Base-by-base conservation (phyloP, 305 asterid genomes). In the Rubia tinctorum region DNA sequence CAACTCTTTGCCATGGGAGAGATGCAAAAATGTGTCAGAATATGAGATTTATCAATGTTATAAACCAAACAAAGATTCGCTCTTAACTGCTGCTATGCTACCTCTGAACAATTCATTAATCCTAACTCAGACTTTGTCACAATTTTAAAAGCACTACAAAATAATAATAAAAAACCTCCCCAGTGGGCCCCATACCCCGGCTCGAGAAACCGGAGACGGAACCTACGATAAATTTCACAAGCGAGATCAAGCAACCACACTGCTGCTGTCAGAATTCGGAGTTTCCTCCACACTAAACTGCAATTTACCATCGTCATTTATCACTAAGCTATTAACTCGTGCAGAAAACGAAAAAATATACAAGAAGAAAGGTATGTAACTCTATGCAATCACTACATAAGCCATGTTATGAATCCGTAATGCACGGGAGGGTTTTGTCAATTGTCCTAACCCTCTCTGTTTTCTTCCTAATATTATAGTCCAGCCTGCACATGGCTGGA, bases 1-100 rank as follows among this genome's bases (percentile, higher is more conserved):
- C 86, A 64, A 72, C 71, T 11, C 42, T 49, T 61, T 7, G 76
- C 45, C 43, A 55, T 15, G 66, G 43, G 68, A 66, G 3, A 27
- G 3, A n/a, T 23, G 34, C 34, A 59, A 23, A 59, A 59, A 58
- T 72, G 42, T 80, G 78, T 73, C 79, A 75, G 76, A 68, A 71
- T 68, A 14, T 69, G 80, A 71, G 75, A 63, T 14, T 59, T 70
- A 75, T 67, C 25, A 67, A 71, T 58, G 81, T 77, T 27, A 8
- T 78, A 64, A 82, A 85, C 88, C 88, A 85, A 88, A 84, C 86
- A 84, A 84, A 86, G 82, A 88, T 82, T 86, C 85, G 59, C 66
- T 63, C 69, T 77, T 81, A 84, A 79, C 87, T 47, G 74, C n/a
- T n/a, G n/a, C 85, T 71, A 30, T 72, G 61, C 63, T 69, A 64